These are phyloP conservation scores for Mycena indigotica DNA, from an alignment of 768 basidiomycete species.

Conservation along the genomic window DNA sequence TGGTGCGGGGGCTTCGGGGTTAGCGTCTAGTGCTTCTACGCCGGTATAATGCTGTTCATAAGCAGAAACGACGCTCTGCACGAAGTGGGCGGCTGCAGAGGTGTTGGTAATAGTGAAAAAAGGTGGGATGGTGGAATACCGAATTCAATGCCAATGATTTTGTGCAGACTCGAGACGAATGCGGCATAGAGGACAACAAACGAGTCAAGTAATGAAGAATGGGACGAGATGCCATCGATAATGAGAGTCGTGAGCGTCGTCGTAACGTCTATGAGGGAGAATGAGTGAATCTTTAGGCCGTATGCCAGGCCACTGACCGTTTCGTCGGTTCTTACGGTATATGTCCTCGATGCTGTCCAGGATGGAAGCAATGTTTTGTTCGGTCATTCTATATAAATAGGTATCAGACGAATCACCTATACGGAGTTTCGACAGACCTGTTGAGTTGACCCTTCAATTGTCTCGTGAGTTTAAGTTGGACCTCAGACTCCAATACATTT, in stretches of 20 bases:
- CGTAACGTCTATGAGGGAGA: slow-evolving; percentile 86
- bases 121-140: slow-evolving; percentile 58
- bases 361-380: slow-evolving; percentile 82
- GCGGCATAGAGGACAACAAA: slow-evolving; percentile 89
- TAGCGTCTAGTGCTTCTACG: slow-evolving; percentile 27
- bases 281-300: not conserved
- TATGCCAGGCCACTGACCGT: slow-evolving; percentile 54
- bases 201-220: slow-evolving; percentile 81
- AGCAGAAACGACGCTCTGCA: slow-evolving; percentile 67
- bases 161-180: slow-evolving; percentile 79
- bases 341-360: slow-evolving; percentile 72
- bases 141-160: slow-evolving; percentile 83
- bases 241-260: slow-evolving; percentile 75
- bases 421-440: slow-evolving; percentile 47
- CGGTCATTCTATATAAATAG: slow-evolving; percentile 66
- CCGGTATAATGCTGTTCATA: slow-evolving; percentile 62
- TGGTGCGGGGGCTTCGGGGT: slow-evolving; percentile 6
- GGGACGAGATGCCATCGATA: slow-evolving; percentile 76
- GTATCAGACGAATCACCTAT: not conserved
- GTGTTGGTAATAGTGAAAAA: not conserved
- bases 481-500: slow-evolving; percentile 38
- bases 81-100: slow-evolving; percentile 74
- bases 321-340: slow-evolving; percentile 74
- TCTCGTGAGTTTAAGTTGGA: slow-evolving; percentile 59
- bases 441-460: slow-evolving; percentile 89